A percentile compares a stretch with the other conserved stretches of the same genome.
These are phyloP conservation scores for Camellia japonica DNA, from an alignment of 148 eudicot species.

Conservation along the genomic window DNA sequence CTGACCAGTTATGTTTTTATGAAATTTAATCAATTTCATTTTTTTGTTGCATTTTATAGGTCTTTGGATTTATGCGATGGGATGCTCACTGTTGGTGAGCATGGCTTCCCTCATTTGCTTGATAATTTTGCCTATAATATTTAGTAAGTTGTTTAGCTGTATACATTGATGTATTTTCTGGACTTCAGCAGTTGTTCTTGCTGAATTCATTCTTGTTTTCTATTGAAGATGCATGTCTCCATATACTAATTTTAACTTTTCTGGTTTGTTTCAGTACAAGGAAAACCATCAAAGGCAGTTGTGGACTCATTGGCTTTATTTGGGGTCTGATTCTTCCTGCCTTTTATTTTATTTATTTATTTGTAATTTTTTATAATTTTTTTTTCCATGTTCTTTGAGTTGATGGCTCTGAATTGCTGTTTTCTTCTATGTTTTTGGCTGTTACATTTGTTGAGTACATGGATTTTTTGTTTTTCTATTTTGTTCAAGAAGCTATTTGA, in stretches of 20 bases:
- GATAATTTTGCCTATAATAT: constrained; percentile 70
- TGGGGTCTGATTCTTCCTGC: constrained; percentile 62
- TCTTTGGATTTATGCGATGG: constrained; percentile 85
- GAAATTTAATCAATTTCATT: not conserved
- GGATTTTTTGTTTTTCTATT: not conserved
- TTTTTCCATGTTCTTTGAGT: not conserved
- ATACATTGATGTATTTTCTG: not conserved
- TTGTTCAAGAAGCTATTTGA: not conserved
- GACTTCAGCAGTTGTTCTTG: not conserved
- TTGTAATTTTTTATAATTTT: too few relatives aligned
- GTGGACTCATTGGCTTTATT: constrained; percentile 88
- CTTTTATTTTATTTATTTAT: not conserved
- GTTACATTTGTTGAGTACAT: not conserved
- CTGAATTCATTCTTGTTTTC: not conserved
- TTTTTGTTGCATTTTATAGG: constrained; percentile 38
- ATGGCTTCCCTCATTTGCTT: constrained; percentile 96
- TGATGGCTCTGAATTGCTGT: not conserved
- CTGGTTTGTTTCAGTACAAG: constrained; percentile 58
- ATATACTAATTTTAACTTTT: constrained; percentile 17
- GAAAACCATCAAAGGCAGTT: constrained; percentile 76
- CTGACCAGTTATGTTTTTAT: not conserved
- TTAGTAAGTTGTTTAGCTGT: constrained; percentile 58
- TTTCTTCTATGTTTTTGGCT: not conserved
- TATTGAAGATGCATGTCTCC: constrained; percentile 6
- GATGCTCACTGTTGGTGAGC: constrained; percentile 94